Base-by-base conservation (phyloP, 1,139 yeast genomes). In the Pichia kudriavzevii region DNA sequence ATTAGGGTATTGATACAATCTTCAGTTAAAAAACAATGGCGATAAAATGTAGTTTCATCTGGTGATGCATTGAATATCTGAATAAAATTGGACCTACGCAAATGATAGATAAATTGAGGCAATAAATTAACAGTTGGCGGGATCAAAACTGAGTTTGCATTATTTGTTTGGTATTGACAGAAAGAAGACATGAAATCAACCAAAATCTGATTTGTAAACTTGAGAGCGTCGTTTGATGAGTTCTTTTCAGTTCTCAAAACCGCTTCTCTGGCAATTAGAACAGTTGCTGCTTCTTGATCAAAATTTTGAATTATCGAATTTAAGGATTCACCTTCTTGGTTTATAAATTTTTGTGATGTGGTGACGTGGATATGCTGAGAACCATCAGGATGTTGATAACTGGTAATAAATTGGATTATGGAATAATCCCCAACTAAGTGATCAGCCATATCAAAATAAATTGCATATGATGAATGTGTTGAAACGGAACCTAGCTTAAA, bases 141-240 rank as follows among this genome's bases (percentile, higher is more conserved):
- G 39, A 91, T 65, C 43, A 82, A 64, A 62, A 91, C 84, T 11
- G 94, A 77, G 16, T 68, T 63, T 24, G 87, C 71, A 36, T 69
- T 76, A 38, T 83, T 91, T 47, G 75, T 76, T 45, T 73, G 69
- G 58, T 80, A 88, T 41, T 79, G 84, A 11, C 93, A 94, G 58
- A 83, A 87, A 48, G 83, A 73, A 41, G 78, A 71, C 55, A 96
- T 85, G 46, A 83, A 66, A 42, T 87, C 81, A 45, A 91, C 77
- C 47, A 88, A 65, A 53, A 75, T 67, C 49, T 88, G 75, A 59
- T 91, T 97, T 38, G 83, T 70, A 75, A 88, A 81, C 58, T 88
- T 74, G 36, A 81, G 63, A n/a, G 85, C 76, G 49, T 81, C 94
- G 7, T 69, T 67, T 22, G 80, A 76, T 42, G 74, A 82, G 44